Base-by-base conservation (phyloP, 2,329 filamentous ascomycete species). In the Camillea tinctor region DNA sequence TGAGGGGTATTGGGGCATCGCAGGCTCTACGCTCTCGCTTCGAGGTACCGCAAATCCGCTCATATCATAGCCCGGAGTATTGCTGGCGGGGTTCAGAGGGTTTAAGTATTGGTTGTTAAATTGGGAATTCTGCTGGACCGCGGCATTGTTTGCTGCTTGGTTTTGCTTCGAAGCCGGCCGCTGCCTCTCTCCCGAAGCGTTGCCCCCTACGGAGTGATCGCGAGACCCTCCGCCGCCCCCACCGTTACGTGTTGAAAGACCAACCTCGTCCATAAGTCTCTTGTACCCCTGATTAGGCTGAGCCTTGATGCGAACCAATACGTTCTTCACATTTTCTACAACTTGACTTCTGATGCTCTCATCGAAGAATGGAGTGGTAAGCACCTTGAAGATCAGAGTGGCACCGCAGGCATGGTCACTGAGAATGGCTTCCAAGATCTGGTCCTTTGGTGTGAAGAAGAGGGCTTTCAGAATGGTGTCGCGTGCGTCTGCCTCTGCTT, bases 221-320 rank as follows among this genome's bases (percentile, higher is more conserved):
- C 79, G 79, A 50, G 80, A 78, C 56, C 72, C 26, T 30, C 26
- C 75, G 44, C 76, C 73, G 21, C 77, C 77, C 11, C 77, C 74
- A 40, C 76, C 74, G 30, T 75, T 84, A 50, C 87, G 79, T 24
- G 87, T 89, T 5, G 94, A 96, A 44, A 99, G 79, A 61, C 94
- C 93, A 68, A 99, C 95, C 74, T 99, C 95, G 71, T 99, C 95
- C 95, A 99, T 99, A 61, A 99, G 80, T 56, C 95, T 90, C 83
- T 98, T 99, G 80, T 99, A 99, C 56, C 95, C 95, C 77, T 98
- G 95, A 63, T 89, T 90, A 17, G 95, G 92, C 71, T 96, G 92
- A 5, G 93, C 94, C 79, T 97, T 97, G 76, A 98, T 89, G 70
- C 90, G 90, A 36, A 94, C 78, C 36, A 99, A 83, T 48, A 98